phyloP scores from a whole-genome alignment of 805 yeast species.

The Brettanomyces bruxellensis region DNA sequence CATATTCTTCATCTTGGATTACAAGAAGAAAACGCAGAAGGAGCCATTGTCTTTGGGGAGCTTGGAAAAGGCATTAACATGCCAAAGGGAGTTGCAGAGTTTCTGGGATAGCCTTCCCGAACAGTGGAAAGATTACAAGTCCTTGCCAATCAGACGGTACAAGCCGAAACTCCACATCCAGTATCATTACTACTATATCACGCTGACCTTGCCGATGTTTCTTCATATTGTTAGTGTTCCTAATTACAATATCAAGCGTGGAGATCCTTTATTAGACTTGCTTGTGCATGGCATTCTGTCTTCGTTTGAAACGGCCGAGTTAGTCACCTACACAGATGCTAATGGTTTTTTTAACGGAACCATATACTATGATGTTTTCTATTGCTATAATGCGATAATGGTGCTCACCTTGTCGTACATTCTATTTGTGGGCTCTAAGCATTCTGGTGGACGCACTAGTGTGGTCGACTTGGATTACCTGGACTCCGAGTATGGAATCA shows the following conservation, averaged over 20 bases:
- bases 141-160: constrained; percentile 26
- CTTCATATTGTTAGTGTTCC: constrained; percentile 30
- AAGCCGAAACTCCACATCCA: constrained; percentile 33
- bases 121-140: constrained; percentile 24
- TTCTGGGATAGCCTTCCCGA: constrained; percentile 28
- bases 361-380: constrained; percentile 34
- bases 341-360: constrained; percentile 37
- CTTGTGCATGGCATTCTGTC: constrained; percentile 33
- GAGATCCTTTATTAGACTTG: constrained; percentile 32
- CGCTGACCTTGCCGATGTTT: constrained; percentile 35
- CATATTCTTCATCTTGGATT: constrained; percentile 31
- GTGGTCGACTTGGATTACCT: constrained; percentile 22
- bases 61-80: constrained; percentile 30
- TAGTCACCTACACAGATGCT: constrained; percentile 25
- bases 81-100: constrained; percentile 26
- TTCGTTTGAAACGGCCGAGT: constrained; percentile 30
- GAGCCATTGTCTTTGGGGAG: constrained; percentile 32
- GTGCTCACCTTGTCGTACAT: constrained; percentile 33
- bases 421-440: constrained; percentile 16
- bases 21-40: constrained; percentile 26
- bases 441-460: constrained; percentile 8
- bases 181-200: constrained; percentile 32
- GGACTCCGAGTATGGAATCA: constrained; percentile 19
- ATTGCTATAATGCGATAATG: constrained; percentile 34
- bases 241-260: constrained; percentile 26